Evolutionary conservation across 1,284 basidiomycete genomes (phyloP), one percentile per base, ranked within the genome.

Genomic region (Austroboletus novae-zelandiae): DNA sequence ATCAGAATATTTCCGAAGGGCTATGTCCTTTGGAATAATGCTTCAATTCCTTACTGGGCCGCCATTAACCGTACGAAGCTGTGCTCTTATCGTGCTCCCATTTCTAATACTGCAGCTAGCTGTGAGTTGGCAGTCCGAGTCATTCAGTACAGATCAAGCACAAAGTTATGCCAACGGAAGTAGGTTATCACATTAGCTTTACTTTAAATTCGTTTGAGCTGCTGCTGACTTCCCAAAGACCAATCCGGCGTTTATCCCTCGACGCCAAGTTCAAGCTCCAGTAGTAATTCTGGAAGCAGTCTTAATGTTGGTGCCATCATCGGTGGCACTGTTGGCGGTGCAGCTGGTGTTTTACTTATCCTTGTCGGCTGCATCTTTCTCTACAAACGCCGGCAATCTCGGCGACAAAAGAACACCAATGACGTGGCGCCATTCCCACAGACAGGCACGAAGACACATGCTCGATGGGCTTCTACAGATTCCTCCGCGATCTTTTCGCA

Each of bases 1-100:
- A 27, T 10, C 30, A 65, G 63, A 32, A 15, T 48, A 2, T 65
- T 68, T 39, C 63, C 63, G 7, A 43, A 43, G 9, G 53, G 55
- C 13, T 65, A 53, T 32, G 48, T 58, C 11, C 46, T 68, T 29
- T 27, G 14, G 9, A 20, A 32, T 4, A 50, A 56, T 30, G 20
- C n/a, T 25, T 60, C 66, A 1, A 68, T 65, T 40, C 63, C 63
- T 36, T 56, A 54, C 35, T 65, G 66, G 66, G 61, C 66, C 29
- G 53, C 40, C 9, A 54, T 23, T 10, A 8, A 67, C 29, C 64
- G 66, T 65, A 51, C 15, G 66, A 45, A 9, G n/a, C 1, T 7
- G 9, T 47, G 2, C 32, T 34, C 7, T 13, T 20, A 9, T 10
- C n/a, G 27, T 40, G 6, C 7, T 4, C 10, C 1, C 11, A 23